phyloP scores from a whole-genome alignment of 192 early-diverging fungal genomes.

The Podochytrium sp. region DNA sequence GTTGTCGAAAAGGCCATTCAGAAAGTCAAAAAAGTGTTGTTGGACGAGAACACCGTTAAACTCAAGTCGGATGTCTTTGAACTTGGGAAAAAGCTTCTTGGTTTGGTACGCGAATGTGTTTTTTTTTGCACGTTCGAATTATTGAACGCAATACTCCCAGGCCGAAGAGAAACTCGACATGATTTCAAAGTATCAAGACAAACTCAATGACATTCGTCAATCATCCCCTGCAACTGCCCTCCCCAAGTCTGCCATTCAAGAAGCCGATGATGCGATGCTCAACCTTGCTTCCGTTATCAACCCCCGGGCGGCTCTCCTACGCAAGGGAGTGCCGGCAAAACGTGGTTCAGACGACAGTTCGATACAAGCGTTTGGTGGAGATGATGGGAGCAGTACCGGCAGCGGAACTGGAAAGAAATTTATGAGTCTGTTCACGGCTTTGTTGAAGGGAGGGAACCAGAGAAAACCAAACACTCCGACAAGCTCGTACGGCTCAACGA shows the following conservation, averaged over 20 bases:
- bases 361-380: background rate
- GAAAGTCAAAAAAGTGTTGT: slow-evolving; percentile 28
- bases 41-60: slow-evolving; percentile 23
- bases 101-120: slow-evolving; percentile 21
- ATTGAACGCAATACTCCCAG: background rate
- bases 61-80: slow-evolving; percentile 31
- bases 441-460: slow-evolving; percentile 61
- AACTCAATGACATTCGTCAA: background rate
- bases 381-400: background rate
- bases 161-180: slow-evolving; percentile 36
- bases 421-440: slow-evolving; percentile 75
- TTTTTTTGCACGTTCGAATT: background rate
- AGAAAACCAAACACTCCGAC: slow-evolving; percentile 26
- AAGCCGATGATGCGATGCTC: slow-evolving; percentile 6
- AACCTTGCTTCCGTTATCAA: slow-evolving; percentile 7
- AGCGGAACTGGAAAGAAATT: slow-evolving; percentile 47
- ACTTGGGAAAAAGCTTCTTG: slow-evolving; percentile 28
- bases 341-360: background rate
- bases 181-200: slow-evolving; percentile 25
- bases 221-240: background rate
- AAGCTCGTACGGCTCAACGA: background rate
- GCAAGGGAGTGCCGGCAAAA: background rate
- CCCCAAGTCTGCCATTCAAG: slow-evolving; percentile 19
- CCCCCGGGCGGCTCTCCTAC: background rate
- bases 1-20: slow-evolving; percentile 26